phyloP scores from a whole-genome alignment of 768 basidiomycete genomes.

The Russula olivacea region DNA sequence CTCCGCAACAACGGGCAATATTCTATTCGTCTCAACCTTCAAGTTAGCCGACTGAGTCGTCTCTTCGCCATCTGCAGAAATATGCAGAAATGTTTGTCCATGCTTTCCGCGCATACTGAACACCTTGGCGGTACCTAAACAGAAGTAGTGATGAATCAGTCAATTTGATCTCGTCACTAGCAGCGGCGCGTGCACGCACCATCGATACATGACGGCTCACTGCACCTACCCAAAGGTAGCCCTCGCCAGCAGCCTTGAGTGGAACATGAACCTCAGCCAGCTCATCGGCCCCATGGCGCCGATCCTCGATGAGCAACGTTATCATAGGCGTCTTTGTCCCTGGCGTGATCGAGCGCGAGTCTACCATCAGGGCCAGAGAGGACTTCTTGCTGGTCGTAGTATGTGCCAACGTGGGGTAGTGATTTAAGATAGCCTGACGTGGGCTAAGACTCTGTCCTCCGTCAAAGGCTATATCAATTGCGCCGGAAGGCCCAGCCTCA shows the following conservation, averaged over 20 bases:
- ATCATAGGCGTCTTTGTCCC: constrained; percentile 42
- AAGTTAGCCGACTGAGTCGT: constrained; percentile 17
- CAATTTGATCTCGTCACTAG: neutral
- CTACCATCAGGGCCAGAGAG: neutral
- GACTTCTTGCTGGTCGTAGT: constrained; percentile 3
- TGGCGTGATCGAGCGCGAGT: neutral
- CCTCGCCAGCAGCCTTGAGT: constrained; percentile 42
- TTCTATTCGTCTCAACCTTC: constrained; percentile 14
- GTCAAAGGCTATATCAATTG: neutral
- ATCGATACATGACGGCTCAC: constrained; percentile 60
- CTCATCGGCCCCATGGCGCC: constrained; percentile 48
- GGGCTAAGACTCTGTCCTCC: neutral
- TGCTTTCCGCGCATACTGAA: constrained; percentile 23
- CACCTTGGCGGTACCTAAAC: constrained; percentile 21
- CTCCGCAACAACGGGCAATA: constrained; percentile 16
- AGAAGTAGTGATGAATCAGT: no score
- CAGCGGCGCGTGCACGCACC: constrained; percentile 35
- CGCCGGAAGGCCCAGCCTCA: neutral
- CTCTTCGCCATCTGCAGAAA: constrained; percentile 21
- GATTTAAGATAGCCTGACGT: no score
- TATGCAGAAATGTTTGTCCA: constrained; percentile 17
- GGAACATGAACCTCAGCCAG: constrained; percentile 62
- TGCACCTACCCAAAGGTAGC: constrained; percentile 69
- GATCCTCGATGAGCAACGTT: constrained; percentile 62
- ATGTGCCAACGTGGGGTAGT: neutral